Evolutionary conservation across 768 basidiomycete genomes (phyloP).

Genomic region (Tephrocybe sp.): DNA sequence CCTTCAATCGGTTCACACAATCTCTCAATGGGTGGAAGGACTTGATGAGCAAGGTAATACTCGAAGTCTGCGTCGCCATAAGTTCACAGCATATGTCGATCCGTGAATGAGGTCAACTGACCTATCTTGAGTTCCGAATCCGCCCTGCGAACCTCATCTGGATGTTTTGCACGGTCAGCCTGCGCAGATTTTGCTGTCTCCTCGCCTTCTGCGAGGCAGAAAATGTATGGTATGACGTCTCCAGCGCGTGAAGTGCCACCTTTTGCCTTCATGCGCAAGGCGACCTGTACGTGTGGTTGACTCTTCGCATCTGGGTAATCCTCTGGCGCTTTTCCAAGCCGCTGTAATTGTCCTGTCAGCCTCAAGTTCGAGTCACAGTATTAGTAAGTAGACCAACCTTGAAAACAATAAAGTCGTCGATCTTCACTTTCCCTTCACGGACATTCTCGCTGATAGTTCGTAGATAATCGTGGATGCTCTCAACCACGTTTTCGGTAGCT

Average conservation of each 20-base stretch:
- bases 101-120: slow-evolving; percentile 28
- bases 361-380: neutral
- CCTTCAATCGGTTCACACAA: slow-evolving; percentile 96
- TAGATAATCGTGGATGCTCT: slow-evolving; percentile 92
- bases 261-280: slow-evolving; percentile 82
- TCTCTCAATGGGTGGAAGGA: slow-evolving; percentile 92
- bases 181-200: slow-evolving; percentile 72
- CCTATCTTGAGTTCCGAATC: slow-evolving; percentile 72
- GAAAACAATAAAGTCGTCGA: slow-evolving; percentile 95
- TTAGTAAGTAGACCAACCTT: slow-evolving; percentile 79
- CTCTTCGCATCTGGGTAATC: slow-evolving; percentile 95
- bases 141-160: slow-evolving; percentile 83
- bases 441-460: slow-evolving; percentile 75
- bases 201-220: slow-evolving; percentile 78
- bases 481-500: slow-evolving; percentile 84
- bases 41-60: slow-evolving; percentile 87
- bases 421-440: slow-evolving; percentile 68
- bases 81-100: slow-evolving; percentile 7
- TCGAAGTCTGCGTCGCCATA: slow-evolving; percentile 68
- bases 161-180: slow-evolving; percentile 90
- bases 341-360: slow-evolving; percentile 41
- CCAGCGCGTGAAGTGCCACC: slow-evolving; percentile 81
- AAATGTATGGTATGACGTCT: slow-evolving; percentile 95
- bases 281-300: slow-evolving; percentile 97
- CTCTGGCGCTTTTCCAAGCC: slow-evolving; percentile 94